Percentiles rank a stretch among this genome's conserved stretches.
phyloP scores from a whole-genome alignment of 495 filamentous ascomycete species.

The Lasiosphaeris hirsuta region DNA sequence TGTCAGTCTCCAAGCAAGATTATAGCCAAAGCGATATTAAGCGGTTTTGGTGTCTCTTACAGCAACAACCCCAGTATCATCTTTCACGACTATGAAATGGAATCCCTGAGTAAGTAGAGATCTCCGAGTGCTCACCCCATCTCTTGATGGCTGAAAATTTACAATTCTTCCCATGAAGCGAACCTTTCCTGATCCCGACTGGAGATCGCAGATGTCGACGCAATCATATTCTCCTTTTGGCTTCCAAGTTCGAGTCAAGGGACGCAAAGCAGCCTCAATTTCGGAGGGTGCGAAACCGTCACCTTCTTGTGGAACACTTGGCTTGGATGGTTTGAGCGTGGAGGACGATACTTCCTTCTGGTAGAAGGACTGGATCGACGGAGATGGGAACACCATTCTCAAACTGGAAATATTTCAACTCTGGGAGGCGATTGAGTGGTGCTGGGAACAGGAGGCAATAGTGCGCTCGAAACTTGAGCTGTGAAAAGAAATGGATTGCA shows the following conservation, averaged over 20 bases:
- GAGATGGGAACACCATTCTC: slow-evolving; percentile 7
- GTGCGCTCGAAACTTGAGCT: no score
- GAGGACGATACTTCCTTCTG: slow-evolving; percentile 23
- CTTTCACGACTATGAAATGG: slow-evolving; percentile 54
- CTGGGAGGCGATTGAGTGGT: background rate
- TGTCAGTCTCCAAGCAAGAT: background rate
- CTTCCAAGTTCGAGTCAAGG: slow-evolving; percentile 42
- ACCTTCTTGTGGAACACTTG: background rate
- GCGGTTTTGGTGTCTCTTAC: slow-evolving; percentile 31
- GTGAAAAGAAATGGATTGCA: no score
- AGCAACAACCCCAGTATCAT: slow-evolving; percentile 54
- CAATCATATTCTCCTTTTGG: slow-evolving; percentile 53
- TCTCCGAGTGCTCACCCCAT: slow-evolving; percentile 27
- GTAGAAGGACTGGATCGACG: slow-evolving; percentile 56
- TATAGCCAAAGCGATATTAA: background rate
- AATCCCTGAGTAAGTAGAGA: slow-evolving; percentile 37
- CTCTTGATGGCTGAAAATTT: slow-evolving; percentile 48
- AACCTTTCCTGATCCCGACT: slow-evolving; percentile 50
- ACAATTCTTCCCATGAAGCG: slow-evolving; percentile 57
- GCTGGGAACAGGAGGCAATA: no score
- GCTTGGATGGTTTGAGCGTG: background rate
- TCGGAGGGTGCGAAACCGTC: slow-evolving; percentile 7
- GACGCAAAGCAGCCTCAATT: slow-evolving; percentile 7
- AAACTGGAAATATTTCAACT: background rate
- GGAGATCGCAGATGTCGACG: slow-evolving; percentile 47